Conservation (phyloP, 306 rosid genomes). For the Vachellia pachyceras region DNA sequence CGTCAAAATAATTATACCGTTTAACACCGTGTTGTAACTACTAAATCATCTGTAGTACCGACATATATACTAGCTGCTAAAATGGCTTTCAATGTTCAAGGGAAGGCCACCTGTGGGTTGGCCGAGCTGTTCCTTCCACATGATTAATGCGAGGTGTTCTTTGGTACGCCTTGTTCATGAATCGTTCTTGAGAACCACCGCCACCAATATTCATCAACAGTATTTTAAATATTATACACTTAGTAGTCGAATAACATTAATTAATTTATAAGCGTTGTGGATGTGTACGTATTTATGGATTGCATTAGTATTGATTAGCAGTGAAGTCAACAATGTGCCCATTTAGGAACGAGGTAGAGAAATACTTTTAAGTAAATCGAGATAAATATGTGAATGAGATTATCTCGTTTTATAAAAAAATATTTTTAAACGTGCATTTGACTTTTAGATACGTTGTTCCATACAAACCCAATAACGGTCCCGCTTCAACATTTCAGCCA, state of each 20-base stretch:
- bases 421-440: no score
- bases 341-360: no score
- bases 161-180: neutral
- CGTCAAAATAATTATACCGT: neutral
- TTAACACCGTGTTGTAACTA: slow-evolving; percentile 4
- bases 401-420: no score
- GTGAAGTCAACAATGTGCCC: slow-evolving; percentile 36
- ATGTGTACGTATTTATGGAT: neutral
- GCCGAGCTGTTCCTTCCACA: slow-evolving; percentile 23
- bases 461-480: no score
- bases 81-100: slow-evolving; percentile 2
- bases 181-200: neutral
- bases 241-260: neutral
- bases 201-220: neutral
- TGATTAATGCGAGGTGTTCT: slow-evolving; percentile 7
- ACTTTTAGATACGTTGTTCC: no score
- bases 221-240: neutral
- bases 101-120: no score
- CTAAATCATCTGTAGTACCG: slow-evolving; percentile 27
- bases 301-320: slow-evolving; percentile 19
- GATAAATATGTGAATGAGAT: no score
- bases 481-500: neutral
- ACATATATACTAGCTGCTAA: neutral
- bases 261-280: neutral
- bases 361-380: no score